These are phyloP conservation scores for Saprolegnia diclina DNA, from an alignment of 352 stramenopile species.

Conservation along the genomic window DNA sequence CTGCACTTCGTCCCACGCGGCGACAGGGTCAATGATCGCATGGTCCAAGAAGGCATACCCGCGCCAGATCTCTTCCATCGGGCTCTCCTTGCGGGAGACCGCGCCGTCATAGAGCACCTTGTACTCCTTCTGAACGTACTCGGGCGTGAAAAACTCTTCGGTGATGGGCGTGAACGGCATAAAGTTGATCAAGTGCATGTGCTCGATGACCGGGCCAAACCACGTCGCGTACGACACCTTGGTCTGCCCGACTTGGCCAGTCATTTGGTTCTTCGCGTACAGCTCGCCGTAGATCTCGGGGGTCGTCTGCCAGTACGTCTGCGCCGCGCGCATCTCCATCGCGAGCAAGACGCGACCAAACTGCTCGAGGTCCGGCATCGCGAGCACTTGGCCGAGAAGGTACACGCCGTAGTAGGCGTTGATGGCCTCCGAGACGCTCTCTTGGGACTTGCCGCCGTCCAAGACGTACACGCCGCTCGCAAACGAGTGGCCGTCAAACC, in stretches of 20 bases:
- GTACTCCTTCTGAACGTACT: conserved; percentile 77
- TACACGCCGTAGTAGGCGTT: conserved; percentile 98
- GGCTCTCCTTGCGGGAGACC: conserved; percentile 47
- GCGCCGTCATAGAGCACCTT: conserved; percentile 64
- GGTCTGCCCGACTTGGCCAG: conserved; percentile 64
- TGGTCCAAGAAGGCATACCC: conserved; percentile 81
- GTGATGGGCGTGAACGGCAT: conserved; percentile 88
- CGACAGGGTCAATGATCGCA: conserved; percentile 67
- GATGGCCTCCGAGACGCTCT: conserved; percentile 94
- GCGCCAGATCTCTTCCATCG: conserved; percentile 74
- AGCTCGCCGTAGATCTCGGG: conserved; percentile 61
- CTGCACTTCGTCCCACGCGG: conserved; percentile 64
- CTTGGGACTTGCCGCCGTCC: conserved; percentile 93
- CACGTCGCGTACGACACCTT: conserved; percentile 85
- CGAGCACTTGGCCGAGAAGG: conserved; percentile 78
- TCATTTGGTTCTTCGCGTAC: conserved; percentile 80
- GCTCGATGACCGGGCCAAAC: conserved; percentile 77
- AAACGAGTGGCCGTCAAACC: conserved; percentile 96
- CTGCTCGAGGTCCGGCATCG: conserved; percentile 64
- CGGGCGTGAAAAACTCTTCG: conserved; percentile 51
- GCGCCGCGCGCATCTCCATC: conserved; percentile 89
- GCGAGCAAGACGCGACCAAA: conserved; percentile 89
- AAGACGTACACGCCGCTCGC: conserved; percentile 93
- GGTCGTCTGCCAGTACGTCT: conserved; percentile 96
- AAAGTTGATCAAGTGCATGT: conserved; percentile 89